These are phyloP conservation scores for Dioscorea alata DNA, from an alignment of 106 monocot species.

Conservation along the genomic window DNA sequence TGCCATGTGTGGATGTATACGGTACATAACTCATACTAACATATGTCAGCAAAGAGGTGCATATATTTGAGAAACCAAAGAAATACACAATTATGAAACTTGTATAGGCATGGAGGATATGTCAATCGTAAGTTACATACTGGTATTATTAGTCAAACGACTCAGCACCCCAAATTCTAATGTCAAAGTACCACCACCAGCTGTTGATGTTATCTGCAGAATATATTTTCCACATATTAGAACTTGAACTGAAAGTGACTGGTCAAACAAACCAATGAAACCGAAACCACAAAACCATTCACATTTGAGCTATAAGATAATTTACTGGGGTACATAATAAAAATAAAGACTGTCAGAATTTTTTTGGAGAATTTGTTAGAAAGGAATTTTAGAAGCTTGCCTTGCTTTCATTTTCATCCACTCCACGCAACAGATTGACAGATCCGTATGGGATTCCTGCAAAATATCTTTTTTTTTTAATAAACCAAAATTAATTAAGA, in stretches of 20 bases:
- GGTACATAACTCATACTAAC: too few relatives aligned
- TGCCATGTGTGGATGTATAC: too few relatives aligned
- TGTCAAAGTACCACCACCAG: conserved; percentile 98
- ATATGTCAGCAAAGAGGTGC: too few relatives aligned
- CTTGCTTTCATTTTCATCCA: conserved; percentile 99
- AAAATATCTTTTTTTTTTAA: conserved; percentile 5
- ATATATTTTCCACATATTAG: background rate
- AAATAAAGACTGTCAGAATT: too few relatives aligned
- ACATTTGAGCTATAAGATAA: too few relatives aligned
- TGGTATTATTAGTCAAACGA: conserved; percentile 77
- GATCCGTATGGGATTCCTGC: conserved; percentile 98
- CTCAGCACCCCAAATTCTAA: conserved; percentile 93
- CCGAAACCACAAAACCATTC: too few relatives aligned
- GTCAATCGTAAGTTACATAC: conserved; percentile 30
- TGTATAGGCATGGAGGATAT: too few relatives aligned
- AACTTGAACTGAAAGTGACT: background rate
- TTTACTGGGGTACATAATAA: too few relatives aligned
- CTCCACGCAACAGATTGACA: conserved; percentile 83
- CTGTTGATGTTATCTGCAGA: conserved; percentile 92
- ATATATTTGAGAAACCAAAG: too few relatives aligned
- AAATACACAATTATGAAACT: too few relatives aligned
- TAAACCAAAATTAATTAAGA: conserved; percentile 1
- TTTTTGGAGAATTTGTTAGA: too few relatives aligned
- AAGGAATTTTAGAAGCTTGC: conserved; percentile 20
- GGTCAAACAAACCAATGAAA: too few relatives aligned